These are phyloP conservation scores for Oxytropis ochrocephala DNA, from an alignment of 306 rosid genomes.

Conservation along the genomic window DNA sequence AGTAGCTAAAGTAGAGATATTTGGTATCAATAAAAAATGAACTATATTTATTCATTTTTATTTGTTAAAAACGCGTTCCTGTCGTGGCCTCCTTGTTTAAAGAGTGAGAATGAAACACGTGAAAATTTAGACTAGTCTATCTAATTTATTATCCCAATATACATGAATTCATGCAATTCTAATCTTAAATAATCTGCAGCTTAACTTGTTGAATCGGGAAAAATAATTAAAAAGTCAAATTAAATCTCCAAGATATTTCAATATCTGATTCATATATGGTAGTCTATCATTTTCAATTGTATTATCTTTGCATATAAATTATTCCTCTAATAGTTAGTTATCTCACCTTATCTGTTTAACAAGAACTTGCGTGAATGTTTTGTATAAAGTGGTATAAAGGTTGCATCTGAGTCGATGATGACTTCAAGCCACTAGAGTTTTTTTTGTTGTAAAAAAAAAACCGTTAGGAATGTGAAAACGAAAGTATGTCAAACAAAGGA, in stretches of 20 bases:
- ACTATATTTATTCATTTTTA: too few relatives aligned
- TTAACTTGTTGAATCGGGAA: not conserved
- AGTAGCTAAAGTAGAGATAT: too few relatives aligned
- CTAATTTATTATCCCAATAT: too few relatives aligned
- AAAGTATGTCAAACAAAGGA: conserved; percentile 17
- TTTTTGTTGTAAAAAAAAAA: not conserved
- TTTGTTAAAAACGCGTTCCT: too few relatives aligned
- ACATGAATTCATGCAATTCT: too few relatives aligned
- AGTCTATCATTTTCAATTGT: not conserved
- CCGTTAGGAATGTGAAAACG: conserved; percentile 37
- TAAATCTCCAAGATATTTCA: not conserved
- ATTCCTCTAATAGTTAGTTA: not conserved
- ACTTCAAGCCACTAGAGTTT: not conserved
- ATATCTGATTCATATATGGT: not conserved
- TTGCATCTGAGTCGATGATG: conserved; percentile 11
- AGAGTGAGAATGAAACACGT: too few relatives aligned
- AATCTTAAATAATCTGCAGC: not conserved
- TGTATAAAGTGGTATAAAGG: not conserved
- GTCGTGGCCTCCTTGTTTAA: too few relatives aligned
- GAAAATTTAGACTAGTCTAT: too few relatives aligned
- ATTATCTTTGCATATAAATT: not conserved
- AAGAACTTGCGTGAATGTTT: conserved; percentile 1
- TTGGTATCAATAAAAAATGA: too few relatives aligned
- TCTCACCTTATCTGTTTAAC: not conserved
- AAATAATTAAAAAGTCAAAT: not conserved